Evolutionary conservation across 2,329 filamentous ascomycete species (phyloP), one percentile per base, ranked within the genome.

Genomic region (Colletotrichum australisinense): DNA sequence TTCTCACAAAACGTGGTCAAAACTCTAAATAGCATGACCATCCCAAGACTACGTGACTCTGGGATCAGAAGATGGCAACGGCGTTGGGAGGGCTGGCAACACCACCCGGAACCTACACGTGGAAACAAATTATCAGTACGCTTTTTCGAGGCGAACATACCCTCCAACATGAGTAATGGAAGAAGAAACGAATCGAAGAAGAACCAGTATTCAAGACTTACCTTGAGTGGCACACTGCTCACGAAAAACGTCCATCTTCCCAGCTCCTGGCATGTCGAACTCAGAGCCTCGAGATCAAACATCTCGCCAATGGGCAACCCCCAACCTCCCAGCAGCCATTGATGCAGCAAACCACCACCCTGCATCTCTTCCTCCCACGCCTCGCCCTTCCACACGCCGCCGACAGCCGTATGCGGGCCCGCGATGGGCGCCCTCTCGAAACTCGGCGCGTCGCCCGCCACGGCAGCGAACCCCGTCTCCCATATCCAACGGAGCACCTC

Each of bases 301-400:
- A 87, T 76, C 77, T 88, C 86, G 0, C 86, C 86, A 49, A 88
- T 86, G 1, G 86, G 85, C 81, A 87, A 81, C 0, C 88, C 87
- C 86, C 87, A 89, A 0, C 86, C 86, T 0, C 83, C 85, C 1
- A 88, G 78, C 12, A 86, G 74, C 80, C 83, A 86, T 75, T 85
- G 78, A 75, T 85, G 84, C 74, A 82, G 38, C 63, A 74, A 26
- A 11, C 72, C 72, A 8, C 72, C 72, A 0, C 60, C 52, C 52
- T 72, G 69, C 58, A 75, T 69, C 53, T 69, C 42, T 16, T 74
- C 76, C 62, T 75, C 80, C 14, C 78, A 78, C 35, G 35, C 38
- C 32, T 74, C 72, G 24, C 63, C 72, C 11, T 59, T 32, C 55
- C 72, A 71, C 4, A 35, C 30, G 1, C 72, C 69, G 1, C 68